phyloP scores from a whole-genome alignment of 352 stramenopile genomes.

The Phytophthora lateralis region DNA sequence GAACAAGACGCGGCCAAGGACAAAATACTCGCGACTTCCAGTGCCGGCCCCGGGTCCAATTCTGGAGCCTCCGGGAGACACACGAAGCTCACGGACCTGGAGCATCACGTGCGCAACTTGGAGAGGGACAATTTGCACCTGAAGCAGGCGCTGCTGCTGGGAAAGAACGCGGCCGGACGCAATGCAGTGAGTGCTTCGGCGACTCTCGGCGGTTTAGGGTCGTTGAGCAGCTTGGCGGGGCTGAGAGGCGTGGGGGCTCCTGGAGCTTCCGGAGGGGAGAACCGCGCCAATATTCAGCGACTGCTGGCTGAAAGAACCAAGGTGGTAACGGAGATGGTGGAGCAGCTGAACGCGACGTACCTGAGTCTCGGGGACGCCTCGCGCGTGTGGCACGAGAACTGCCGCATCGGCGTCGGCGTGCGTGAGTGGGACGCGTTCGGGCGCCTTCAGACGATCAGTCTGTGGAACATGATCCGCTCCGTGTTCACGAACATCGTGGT shows the following conservation, averaged over 20 bases:
- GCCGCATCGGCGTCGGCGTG: slow-evolving; percentile 73
- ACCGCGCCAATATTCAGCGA: slow-evolving; percentile 51
- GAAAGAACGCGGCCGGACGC: slow-evolving; percentile 47
- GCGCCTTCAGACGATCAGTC: slow-evolving; percentile 69
- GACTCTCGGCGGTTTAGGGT: slow-evolving; percentile 27
- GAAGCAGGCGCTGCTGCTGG: slow-evolving; percentile 75
- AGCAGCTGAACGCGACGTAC: slow-evolving; percentile 72
- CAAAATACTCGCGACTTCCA: slow-evolving; percentile 2
- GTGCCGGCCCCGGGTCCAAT: not conserved
- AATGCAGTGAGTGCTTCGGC: slow-evolving; percentile 11
- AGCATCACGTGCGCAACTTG: slow-evolving; percentile 67
- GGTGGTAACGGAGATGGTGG: slow-evolving; percentile 83
- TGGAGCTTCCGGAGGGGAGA: slow-evolving; percentile 11
- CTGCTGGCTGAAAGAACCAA: slow-evolving; percentile 72
- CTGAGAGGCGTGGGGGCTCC: slow-evolving; percentile 9
- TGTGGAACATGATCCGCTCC: slow-evolving; percentile 85
- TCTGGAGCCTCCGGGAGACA: slow-evolving; percentile 24
- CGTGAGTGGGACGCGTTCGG: slow-evolving; percentile 83
- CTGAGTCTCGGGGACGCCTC: slow-evolving; percentile 69
- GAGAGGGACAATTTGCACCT: slow-evolving; percentile 81
- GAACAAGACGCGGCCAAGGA: not conserved
- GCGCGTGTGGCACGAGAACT: slow-evolving; percentile 79
- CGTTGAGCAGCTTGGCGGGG: slow-evolving; percentile 21
- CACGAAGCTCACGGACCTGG: slow-evolving; percentile 77
- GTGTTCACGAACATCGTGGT: slow-evolving; percentile 79